These are phyloP conservation scores for Ogataea minuta DNA, from an alignment of 805 yeast species.

Conservation along the genomic window DNA sequence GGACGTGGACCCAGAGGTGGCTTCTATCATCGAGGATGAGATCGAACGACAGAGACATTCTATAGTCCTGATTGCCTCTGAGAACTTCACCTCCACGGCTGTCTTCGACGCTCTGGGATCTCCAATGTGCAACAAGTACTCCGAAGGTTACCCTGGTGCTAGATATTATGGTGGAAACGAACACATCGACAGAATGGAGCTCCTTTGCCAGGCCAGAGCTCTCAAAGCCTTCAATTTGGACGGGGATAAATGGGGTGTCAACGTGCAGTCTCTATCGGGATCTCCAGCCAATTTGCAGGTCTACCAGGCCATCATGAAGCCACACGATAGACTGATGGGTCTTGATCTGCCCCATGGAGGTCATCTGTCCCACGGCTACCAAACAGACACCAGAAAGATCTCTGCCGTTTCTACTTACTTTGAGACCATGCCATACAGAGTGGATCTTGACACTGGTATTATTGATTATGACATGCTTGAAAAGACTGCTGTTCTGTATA, in stretches of 20 bases:
- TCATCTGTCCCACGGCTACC: constrained; percentile 97
- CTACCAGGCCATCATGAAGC: constrained; percentile 91
- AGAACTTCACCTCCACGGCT: constrained; percentile 93
- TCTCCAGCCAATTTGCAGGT: constrained; percentile 98
- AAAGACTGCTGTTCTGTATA: constrained; percentile 83
- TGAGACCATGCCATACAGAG: constrained; percentile 98
- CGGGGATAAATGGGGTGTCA: constrained; percentile 93
- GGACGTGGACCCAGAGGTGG: constrained; percentile 80
- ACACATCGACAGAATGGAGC: constrained; percentile 91
- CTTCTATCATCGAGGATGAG: constrained; percentile 71
- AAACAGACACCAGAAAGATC: constrained; percentile 88
- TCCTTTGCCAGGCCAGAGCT: constrained; percentile 92
- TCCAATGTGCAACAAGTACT: constrained; percentile 97
- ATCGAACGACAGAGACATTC: constrained; percentile 90
- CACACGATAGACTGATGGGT: constrained; percentile 97
- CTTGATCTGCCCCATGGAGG: constrained; percentile 98
- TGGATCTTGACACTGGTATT: constrained; percentile 85
- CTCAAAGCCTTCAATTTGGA: constrained; percentile 80
- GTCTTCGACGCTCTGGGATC: constrained; percentile 97
- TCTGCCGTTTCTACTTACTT: constrained; percentile 95
- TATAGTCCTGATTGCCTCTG: constrained; percentile 91
- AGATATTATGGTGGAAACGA: constrained; percentile 99
- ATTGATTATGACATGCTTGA: constrained; percentile 96
- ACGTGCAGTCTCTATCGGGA: constrained; percentile 94
- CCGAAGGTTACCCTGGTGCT: constrained; percentile 99